phyloP scores from a whole-genome alignment of 768 basidiomycete genomes.

The Boletus subcaerulescens region DNA sequence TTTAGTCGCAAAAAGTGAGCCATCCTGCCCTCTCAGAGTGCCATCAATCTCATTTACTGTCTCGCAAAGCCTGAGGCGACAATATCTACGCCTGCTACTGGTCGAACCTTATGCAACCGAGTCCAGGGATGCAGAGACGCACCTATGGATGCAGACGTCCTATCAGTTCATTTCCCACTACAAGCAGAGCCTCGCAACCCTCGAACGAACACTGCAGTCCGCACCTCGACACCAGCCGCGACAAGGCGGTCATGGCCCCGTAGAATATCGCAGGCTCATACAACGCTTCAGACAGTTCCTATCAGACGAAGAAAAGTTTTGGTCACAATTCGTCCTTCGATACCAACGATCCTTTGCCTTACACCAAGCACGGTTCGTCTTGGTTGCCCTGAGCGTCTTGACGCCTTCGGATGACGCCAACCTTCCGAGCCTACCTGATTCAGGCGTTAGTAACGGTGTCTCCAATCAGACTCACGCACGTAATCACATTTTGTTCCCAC shows the following conservation, averaged over 20 bases:
- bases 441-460: slow-evolving; percentile 18
- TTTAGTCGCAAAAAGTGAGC: slow-evolving; percentile 82
- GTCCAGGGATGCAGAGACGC: slow-evolving; percentile 75
- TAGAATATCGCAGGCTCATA: slow-evolving; percentile 82
- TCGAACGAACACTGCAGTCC: slow-evolving; percentile 58
- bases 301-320: slow-evolving; percentile 88
- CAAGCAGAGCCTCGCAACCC: slow-evolving; percentile 66
- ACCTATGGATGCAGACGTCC: slow-evolving; percentile 92
- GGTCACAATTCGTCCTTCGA: slow-evolving; percentile 75
- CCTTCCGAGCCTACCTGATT: slow-evolving; percentile 21
- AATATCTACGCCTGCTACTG: slow-evolving; percentile 67
- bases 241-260: slow-evolving; percentile 51
- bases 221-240: slow-evolving; percentile 37
- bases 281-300: slow-evolving; percentile 90
- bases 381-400: slow-evolving; percentile 57
- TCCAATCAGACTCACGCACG: slow-evolving; percentile 39
- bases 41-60: slow-evolving; percentile 6
- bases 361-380: slow-evolving; percentile 56
- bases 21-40: slow-evolving; percentile 2
- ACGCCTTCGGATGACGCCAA: slow-evolving; percentile 38
- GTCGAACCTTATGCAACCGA: slow-evolving; percentile 67
- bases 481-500: slow-evolving; percentile 63
- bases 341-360: slow-evolving; percentile 70
- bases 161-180: slow-evolving; percentile 81
- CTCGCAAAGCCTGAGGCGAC: slow-evolving; percentile 57